These are phyloP conservation scores for Coniochaeta hoffmannii DNA, from an alignment of 2,329 filamentous ascomycete genomes.

Conservation along the genomic window DNA sequence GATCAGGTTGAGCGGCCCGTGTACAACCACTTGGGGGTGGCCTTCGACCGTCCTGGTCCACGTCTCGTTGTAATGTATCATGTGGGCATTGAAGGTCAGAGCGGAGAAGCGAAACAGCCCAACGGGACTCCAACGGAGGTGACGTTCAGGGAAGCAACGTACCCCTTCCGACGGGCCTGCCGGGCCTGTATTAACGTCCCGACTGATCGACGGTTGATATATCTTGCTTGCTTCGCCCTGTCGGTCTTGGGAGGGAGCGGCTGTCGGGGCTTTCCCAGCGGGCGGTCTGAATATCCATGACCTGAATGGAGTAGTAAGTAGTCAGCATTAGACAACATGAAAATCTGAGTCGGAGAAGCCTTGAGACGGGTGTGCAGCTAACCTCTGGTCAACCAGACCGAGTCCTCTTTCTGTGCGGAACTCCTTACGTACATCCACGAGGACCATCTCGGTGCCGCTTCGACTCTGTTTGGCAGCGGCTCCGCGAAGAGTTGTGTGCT, in stretches of 20 bases:
- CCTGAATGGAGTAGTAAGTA: constrained; percentile 7
- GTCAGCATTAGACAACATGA: not conserved
- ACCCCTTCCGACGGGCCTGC: not conserved
- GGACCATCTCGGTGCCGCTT: constrained; percentile 53
- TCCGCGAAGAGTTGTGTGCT: constrained; percentile 47
- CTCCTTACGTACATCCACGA: constrained; percentile 57
- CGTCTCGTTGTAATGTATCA: constrained; percentile 69
- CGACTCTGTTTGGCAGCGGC: constrained; percentile 47
- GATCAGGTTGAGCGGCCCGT: constrained; percentile 71
- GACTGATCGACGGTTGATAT: constrained; percentile 13
- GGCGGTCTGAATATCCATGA: constrained; percentile 36
- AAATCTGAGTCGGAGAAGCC: too few species aligned
- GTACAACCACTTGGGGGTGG: constrained; percentile 66
- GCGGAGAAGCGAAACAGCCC: constrained; percentile 75
- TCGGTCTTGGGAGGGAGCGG: not conserved
- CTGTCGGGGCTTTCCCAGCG: not conserved
- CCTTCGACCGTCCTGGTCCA: constrained; percentile 61
- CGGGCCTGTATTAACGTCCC: constrained; percentile 13
- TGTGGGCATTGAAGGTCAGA: constrained; percentile 79
- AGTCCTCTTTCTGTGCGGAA: constrained; percentile 44
- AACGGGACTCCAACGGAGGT: constrained; percentile 35
- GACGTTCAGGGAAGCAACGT: constrained; percentile 11
- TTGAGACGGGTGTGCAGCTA: constrained; percentile 15
- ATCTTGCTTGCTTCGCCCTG: not conserved
- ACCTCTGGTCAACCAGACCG: constrained; percentile 47